Evolutionary conservation across 768 basidiomycete species (phyloP).

Genomic region (Phanerochaete sordida): DNA sequence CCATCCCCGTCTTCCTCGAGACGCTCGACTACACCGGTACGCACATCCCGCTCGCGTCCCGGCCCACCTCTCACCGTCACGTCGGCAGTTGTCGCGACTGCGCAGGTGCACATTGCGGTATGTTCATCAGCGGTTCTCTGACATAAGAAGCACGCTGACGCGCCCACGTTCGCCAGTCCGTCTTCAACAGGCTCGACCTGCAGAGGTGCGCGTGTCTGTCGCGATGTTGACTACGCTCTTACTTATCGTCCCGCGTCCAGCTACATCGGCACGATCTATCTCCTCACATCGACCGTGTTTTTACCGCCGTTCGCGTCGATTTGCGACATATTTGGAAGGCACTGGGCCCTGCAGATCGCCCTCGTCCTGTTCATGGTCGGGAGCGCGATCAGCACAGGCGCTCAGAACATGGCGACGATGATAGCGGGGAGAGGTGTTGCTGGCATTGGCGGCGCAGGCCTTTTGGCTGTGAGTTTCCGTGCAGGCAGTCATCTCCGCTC

Average conservation of each 20-base stretch:
- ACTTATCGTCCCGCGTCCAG: conserved; percentile 18
- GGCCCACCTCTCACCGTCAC: background rate
- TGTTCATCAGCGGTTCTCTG: conserved; percentile 11
- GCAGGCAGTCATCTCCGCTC: background rate
- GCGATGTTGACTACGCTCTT: background rate
- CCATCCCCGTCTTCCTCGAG: conserved; percentile 41
- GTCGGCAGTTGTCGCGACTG: conserved; percentile 44
- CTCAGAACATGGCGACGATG: conserved; percentile 41
- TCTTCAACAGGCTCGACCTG: conserved; percentile 31
- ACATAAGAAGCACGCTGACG: background rate
- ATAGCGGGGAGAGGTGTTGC: conserved; percentile 45
- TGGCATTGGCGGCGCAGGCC: conserved; percentile 46
- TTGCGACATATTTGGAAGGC: conserved; percentile 48
- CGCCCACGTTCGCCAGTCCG: conserved; percentile 19
- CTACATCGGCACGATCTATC: conserved; percentile 48
- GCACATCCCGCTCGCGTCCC: background rate
- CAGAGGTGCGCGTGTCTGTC: conserved; percentile 21
- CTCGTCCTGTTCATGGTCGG: conserved; percentile 44
- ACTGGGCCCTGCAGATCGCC: conserved; percentile 42
- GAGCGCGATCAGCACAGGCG: conserved; percentile 44
- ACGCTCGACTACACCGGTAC: conserved; percentile 34
- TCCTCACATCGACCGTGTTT: conserved; percentile 51
- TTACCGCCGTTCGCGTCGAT: conserved; percentile 48
- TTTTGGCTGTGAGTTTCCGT: conserved; percentile 29
- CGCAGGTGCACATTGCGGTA: conserved; percentile 49